A percentile compares a stretch with the other conserved stretches of the same genome.
Evolutionary conservation across 805 yeast genomes (phyloP).

Genomic region (Kluyveromyces nonfermentans): DNA sequence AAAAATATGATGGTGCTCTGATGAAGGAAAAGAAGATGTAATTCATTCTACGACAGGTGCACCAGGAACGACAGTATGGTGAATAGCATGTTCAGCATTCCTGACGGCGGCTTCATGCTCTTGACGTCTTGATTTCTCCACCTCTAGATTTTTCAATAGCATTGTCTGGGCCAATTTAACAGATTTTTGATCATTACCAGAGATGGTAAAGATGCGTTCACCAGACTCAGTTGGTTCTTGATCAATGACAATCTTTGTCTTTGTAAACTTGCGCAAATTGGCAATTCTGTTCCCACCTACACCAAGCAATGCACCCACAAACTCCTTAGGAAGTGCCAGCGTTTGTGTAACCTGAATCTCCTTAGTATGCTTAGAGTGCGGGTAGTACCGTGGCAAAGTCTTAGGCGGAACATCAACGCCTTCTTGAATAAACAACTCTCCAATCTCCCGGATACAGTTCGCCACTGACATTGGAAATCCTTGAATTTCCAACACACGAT

Average conservation of each 20-base stretch:
- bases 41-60: not conserved
- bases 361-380: conserved; percentile 36
- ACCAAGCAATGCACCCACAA: conserved; percentile 87
- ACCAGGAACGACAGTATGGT: not conserved
- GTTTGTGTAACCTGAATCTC: conserved; percentile 7
- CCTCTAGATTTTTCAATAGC: conserved; percentile 47
- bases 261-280: conserved; percentile 69
- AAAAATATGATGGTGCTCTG: too few relatives aligned
- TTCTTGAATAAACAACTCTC: conserved; percentile 17
- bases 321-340: conserved; percentile 61
- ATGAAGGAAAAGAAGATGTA: not conserved
- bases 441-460: conserved; percentile 51
- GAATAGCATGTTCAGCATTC: not conserved
- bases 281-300: conserved; percentile 78
- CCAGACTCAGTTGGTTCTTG: conserved; percentile 55
- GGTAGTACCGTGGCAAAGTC: conserved; percentile 41
- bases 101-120: conserved; percentile 8
- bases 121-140: conserved; percentile 45
- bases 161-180: conserved; percentile 52
- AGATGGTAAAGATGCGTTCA: conserved; percentile 61
- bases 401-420: conserved; percentile 18
- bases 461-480: conserved; percentile 61
- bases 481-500: conserved; percentile 79
- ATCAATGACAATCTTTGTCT: conserved; percentile 70
- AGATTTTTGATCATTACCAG: conserved; percentile 38